A percentile compares a stretch with the other conserved stretches of the same genome.
phyloP scores from a whole-genome alignment of 192 early-diverging fungal species.

The Kickxella alabastrina region DNA sequence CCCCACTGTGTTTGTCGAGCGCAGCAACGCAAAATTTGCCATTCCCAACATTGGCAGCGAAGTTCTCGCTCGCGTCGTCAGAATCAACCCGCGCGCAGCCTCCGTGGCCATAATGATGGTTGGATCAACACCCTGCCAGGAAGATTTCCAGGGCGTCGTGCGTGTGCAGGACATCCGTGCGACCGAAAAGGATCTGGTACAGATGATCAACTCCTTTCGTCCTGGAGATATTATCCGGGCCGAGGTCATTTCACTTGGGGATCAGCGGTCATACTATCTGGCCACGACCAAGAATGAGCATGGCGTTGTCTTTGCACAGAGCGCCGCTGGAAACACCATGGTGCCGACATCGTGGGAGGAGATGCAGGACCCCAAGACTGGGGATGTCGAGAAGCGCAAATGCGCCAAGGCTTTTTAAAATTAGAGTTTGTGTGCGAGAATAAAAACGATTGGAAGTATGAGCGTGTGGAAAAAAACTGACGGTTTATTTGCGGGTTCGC shows the following conservation, averaged over 20 bases:
- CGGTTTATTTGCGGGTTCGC: too few relatives aligned
- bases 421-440: too few relatives aligned
- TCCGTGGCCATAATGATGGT: slow-evolving; percentile 91
- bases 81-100: slow-evolving; percentile 86
- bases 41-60: slow-evolving; percentile 73
- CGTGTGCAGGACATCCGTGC: slow-evolving; percentile 91
- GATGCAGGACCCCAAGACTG: slow-evolving; percentile 95
- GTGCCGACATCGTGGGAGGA: slow-evolving; percentile 96
- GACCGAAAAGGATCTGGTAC: slow-evolving; percentile 91
- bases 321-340: slow-evolving; percentile 78
- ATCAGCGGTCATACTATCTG: slow-evolving; percentile 83
- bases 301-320: slow-evolving; percentile 91
- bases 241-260: slow-evolving; percentile 88
- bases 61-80: slow-evolving; percentile 80
- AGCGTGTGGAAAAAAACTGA: too few relatives aligned
- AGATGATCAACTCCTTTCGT: slow-evolving; percentile 84
- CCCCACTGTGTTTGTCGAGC: slow-evolving; percentile 54
- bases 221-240: slow-evolving; percentile 91
- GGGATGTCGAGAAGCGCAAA: slow-evolving; percentile 80
- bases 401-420: slow-evolving; percentile 83
- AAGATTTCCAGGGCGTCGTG: slow-evolving; percentile 89
- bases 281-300: slow-evolving; percentile 91
- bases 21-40: slow-evolving; percentile 61
- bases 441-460: too few relatives aligned
- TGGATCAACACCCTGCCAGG: slow-evolving; percentile 66